Evolutionary conservation across 1,284 basidiomycete genomes (phyloP).

Genomic region (Gymnopus androsaceus): DNA sequence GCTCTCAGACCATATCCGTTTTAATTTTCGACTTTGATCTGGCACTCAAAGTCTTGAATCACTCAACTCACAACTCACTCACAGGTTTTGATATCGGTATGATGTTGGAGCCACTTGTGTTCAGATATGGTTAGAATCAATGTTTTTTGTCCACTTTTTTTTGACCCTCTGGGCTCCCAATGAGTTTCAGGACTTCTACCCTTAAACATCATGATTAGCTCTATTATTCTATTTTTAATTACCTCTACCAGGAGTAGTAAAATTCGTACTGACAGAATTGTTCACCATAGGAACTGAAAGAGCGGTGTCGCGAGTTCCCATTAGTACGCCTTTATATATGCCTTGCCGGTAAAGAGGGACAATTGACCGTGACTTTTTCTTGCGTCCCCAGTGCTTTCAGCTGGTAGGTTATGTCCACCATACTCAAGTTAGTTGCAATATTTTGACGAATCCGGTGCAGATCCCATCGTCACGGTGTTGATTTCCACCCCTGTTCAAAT

Average conservation of each 20-base stretch:
- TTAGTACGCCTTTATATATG: background rate
- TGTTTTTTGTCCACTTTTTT: background rate
- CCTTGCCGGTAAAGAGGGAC: background rate
- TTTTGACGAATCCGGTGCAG: background rate
- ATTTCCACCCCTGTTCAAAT: slow-evolving; percentile 28
- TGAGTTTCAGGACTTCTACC: background rate
- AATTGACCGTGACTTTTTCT: background rate
- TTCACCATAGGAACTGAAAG: background rate
- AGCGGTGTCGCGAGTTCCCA: slow-evolving; percentile 13
- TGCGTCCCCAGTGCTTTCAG: background rate
- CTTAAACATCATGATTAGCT: too few relatives aligned
- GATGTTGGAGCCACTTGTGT: slow-evolving; percentile 20
- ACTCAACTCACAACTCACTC: background rate
- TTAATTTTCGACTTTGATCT: too few relatives aligned
- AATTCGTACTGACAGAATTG: background rate
- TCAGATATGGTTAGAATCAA: slow-evolving; percentile 16
- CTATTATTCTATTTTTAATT: background rate
- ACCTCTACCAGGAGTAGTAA: background rate
- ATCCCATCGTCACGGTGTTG: slow-evolving; percentile 1
- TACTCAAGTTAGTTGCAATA: background rate
- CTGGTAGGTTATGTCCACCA: background rate
- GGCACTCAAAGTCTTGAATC: too few relatives aligned
- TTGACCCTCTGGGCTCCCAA: background rate
- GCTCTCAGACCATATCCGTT: slow-evolving; percentile 19
- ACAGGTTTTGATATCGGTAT: slow-evolving; percentile 17